Base-by-base conservation (phyloP, 2,329 filamentous ascomycete genomes). In the Dactylonectria macrodidyma region DNA sequence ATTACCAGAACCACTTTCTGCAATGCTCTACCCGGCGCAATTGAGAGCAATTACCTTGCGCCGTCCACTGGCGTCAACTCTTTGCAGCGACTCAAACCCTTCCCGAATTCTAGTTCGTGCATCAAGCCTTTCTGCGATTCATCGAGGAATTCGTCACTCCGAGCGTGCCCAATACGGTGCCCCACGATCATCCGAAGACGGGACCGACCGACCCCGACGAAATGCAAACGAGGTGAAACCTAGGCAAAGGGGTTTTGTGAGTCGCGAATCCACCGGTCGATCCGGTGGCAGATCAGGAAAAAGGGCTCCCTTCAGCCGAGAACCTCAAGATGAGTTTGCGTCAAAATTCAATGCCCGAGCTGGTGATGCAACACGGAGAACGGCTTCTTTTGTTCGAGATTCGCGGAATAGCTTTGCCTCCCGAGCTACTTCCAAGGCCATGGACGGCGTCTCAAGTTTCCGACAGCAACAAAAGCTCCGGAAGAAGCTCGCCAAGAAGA, bases 71-170 rank as follows among this genome's bases (percentile, higher is more conserved):
- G 50, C 65, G 19, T 55, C 41, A 16, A 44, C 57, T n/a, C 36
- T 71, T 38, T 36, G 55, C 4, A 24, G 56, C 38, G 56, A 59
- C 24, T 60, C 57, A 48, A 57, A 22, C 36, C 69, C 66, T n/a
- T 66, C 71, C 26, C 73, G 70, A 26, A 48, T 73, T 5, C 61
- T 68, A 16, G 69, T 72, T 47, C 80, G 80, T 48, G 36, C 73
- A 24, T 75, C 79, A 33, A 80, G 77, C 48, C 85, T 93, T 67
- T 92, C 91, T 10, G 92, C 91, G 50, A 94, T 95, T 75, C 88
- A 90, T 71, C 85, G 87, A 52, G 92, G 92, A 14, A 84, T 94
- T 62, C 88, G 90, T 51, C 75, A 82, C 78, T 79, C 88, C 72
- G 71, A 85, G 75, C 73, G 78, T 68, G 78, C 71, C 46, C 75